Percentiles rank a stretch among this genome's conserved stretches.
Conservation (phyloP, 805 yeast species). For the Yarrowia hollandica region DNA sequence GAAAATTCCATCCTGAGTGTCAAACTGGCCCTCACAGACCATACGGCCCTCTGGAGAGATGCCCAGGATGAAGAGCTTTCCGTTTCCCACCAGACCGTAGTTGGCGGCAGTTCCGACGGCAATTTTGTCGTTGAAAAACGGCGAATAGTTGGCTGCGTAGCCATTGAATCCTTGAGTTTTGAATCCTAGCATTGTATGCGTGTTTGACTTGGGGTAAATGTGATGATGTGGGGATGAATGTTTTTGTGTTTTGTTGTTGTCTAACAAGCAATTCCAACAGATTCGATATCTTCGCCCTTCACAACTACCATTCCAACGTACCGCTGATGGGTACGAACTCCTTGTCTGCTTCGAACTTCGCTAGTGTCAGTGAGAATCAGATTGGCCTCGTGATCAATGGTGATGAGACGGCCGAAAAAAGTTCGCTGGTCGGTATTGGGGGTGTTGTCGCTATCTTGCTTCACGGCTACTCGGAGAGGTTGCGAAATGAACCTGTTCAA, state of each 20-base stretch:
- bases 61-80: constrained; percentile 68
- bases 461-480: constrained; percentile 36
- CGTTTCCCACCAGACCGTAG: constrained; percentile 93
- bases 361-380: constrained; percentile 39
- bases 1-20: constrained; percentile 91
- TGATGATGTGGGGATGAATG: not conserved
- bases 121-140: constrained; percentile 82
- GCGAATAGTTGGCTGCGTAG: constrained; percentile 84
- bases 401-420: constrained; percentile 40
- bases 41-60: constrained; percentile 66
- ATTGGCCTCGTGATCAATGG: constrained; percentile 39
- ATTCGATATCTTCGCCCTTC: constrained; percentile 38
- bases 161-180: constrained; percentile 83
- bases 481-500: constrained; percentile 32
- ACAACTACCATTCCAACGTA: constrained; percentile 42
- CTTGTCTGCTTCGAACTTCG: constrained; percentile 39
- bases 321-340: constrained; percentile 33
- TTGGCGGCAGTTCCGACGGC: constrained; percentile 92
- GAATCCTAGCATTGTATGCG: constrained; percentile 59
- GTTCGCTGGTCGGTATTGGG: constrained; percentile 39
- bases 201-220: not conserved
- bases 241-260: not conserved
- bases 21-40: constrained; percentile 48
- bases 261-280: constrained; percentile 34
- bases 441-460: constrained; percentile 8